Base-by-base conservation (phyloP, 495 filamentous ascomycete species). In the Hypoxylon fragiforme region DNA sequence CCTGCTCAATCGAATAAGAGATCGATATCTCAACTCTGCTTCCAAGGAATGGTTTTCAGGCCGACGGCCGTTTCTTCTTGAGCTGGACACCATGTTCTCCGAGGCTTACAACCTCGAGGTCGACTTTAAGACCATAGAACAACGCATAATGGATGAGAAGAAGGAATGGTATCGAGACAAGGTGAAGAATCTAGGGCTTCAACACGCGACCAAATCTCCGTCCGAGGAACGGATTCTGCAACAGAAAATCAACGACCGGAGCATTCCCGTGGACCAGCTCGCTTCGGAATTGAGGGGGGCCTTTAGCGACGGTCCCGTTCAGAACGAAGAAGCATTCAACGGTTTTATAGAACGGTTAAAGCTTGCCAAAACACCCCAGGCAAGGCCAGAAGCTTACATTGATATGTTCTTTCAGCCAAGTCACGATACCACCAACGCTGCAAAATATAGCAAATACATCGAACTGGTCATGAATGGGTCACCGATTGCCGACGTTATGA, bases 41-140 rank as follows among this genome's bases (percentile, higher is more conserved):
- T 60, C 51, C 12, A 63, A 64, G 4, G 76, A 78, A 58, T 77
- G 76, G 76, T 77, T 75, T 50, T 64, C 71, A 6, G 61, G 65
- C 9, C 64, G 70, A 5, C 64, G 63, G 22, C 50, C 59, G 1
- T 76, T 77, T 49, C 64, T 77, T 36, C 54, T 62, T 9, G 73
- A 73, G 34, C 63, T 78, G 9, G 70, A 73, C 48, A 46, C 55
- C 7, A 56, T 77, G 40, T 65, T 77, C 40, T 58, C 66, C 13
- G 68, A 68, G 14, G 73, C 71, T 35, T 63, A 67, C 47, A 63
- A 65, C 22, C 58, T 68, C 48, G 61, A 71, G 45, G 52, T 70
- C 37, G 62, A 69, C 24, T 62, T 75, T 11, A 54, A 62, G 24
- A 56, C 55, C 12, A 63, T 78, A 18, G 73, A 77, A 50, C 64